Evolutionary conservation across 805 yeast species (phyloP), one percentile per base, ranked within the genome.

Genomic region (Spathaspora gorwiae): DNA sequence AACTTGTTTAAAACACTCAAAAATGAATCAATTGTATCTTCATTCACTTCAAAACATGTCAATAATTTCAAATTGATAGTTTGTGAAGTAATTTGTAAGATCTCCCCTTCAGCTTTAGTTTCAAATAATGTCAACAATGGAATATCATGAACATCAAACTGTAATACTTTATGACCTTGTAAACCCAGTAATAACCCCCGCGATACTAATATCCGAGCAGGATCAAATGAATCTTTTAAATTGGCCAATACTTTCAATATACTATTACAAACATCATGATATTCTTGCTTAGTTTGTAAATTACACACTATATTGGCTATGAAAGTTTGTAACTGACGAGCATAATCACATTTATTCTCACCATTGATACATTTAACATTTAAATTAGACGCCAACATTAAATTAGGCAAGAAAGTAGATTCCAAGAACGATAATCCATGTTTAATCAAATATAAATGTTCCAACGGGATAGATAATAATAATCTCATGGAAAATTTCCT

Each of bases 331-430:
- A 87, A 60, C 15, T 58, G 60, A 0, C 70, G 76, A 12, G 89
- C 94, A 62, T 81, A 80, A 1, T 70, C 68, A 62, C 96, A 87
- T 1, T 56, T 39, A 24, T 57, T 55, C 1, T 56, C 58, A 3
- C 58, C 60, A 1, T 54, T 57, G 13, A 53, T 55, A 2, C 47
- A 38, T 40, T 69, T 66, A 1, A 75, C 76, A 11, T 14, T 26
- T 54, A 82, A 88, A 57, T 82, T 81, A 0, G 78, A 65, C 0
- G 94, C 89, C 34, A 73, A 71, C 79, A 84, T 70, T 6, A 81
- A 73, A 49, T 79, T 78, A 1, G 84, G 87, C 38, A 86, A 64
- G 47, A 79, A 78, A 12, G 56, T 69, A 54, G 50, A 70, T 56
- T 47, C 79, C 60, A 64, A 84, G 71, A 38, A 79, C 53, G 24